Conservation (phyloP, 805 yeast genomes). For the Yamadazyma takamatsuzukensis region DNA sequence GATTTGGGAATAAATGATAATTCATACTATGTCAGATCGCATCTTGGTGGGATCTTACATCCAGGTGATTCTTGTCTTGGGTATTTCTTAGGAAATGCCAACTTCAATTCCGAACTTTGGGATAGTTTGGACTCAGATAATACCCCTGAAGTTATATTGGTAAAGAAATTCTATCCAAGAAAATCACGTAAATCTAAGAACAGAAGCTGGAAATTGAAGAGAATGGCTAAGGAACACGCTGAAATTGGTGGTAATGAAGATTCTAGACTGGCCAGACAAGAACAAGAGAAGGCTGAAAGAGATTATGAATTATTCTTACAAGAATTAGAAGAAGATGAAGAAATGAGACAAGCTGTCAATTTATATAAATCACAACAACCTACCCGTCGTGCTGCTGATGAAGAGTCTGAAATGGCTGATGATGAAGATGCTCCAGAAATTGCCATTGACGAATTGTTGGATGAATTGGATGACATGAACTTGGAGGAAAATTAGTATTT, state of each 20-base stretch:
- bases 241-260: constrained; percentile 76
- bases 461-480: constrained; percentile 92
- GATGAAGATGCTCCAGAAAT: constrained; percentile 87
- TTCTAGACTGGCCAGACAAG: constrained; percentile 76
- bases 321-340: constrained; percentile 95
- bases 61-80: constrained; percentile 97
- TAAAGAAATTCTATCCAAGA: constrained; percentile 85
- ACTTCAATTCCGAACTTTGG: constrained; percentile 84
- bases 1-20: constrained; percentile 86
- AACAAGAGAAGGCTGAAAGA: constrained; percentile 85
- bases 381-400: constrained; percentile 27
- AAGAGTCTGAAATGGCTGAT: constrained; percentile 42
- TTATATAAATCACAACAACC: constrained; percentile 64
- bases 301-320: constrained; percentile 95
- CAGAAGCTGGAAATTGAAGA: constrained; percentile 88
- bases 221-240: constrained; percentile 95
- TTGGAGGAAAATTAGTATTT: constrained; percentile 49
- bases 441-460: constrained; percentile 87
- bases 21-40: constrained; percentile 82
- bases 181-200: constrained; percentile 70
- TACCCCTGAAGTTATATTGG: constrained; percentile 80
- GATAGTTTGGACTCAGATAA: constrained; percentile 61
- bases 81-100: constrained; percentile 78
- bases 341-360: constrained; percentile 86
- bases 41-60: constrained; percentile 89